Percentiles rank a stretch among this genome's conserved stretches.
Conservation (phyloP, 306 rosid genomes). For the Leucaena leucocephala region DNA sequence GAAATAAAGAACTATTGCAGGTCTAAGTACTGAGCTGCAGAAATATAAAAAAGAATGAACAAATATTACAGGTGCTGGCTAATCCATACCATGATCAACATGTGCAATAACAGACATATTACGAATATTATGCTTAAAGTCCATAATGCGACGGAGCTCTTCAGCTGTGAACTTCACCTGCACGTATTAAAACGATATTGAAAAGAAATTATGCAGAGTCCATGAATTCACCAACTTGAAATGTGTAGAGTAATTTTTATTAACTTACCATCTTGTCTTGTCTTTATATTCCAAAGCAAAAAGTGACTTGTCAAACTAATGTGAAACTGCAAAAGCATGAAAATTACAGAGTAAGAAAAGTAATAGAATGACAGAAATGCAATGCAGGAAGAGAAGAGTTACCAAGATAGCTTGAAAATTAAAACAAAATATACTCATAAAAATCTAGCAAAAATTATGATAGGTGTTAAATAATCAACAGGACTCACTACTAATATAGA, state of each 20-base stretch:
- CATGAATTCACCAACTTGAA: neutral
- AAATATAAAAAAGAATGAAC: neutral
- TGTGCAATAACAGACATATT: conserved; percentile 77
- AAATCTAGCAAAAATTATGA: neutral
- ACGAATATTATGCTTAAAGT: conserved; percentile 65
- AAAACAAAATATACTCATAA: neutral
- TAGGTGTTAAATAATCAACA: neutral
- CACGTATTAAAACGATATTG: neutral
- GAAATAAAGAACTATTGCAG: neutral
- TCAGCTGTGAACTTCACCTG: conserved; percentile 84
- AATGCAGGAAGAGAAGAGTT: neutral
- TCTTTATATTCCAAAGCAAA: conserved; percentile 1
- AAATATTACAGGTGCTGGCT: neutral
- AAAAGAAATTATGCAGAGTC: neutral
- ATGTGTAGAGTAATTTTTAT: neutral
- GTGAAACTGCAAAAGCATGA: neutral
- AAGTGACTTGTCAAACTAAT: neutral
- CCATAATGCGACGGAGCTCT: conserved; percentile 71
- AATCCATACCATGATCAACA: conserved; percentile 59
- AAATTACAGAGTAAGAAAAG: neutral
- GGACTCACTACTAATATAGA: neutral
- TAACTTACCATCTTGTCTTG: conserved; percentile 52
- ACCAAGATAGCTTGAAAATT: neutral
- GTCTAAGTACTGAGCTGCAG: neutral
- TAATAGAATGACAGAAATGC: neutral